A percentile compares a stretch with the other conserved stretches of the same genome.
phyloP scores from a whole-genome alignment of 1,284 basidiomycete genomes.

The Trichosporon sp. region DNA sequence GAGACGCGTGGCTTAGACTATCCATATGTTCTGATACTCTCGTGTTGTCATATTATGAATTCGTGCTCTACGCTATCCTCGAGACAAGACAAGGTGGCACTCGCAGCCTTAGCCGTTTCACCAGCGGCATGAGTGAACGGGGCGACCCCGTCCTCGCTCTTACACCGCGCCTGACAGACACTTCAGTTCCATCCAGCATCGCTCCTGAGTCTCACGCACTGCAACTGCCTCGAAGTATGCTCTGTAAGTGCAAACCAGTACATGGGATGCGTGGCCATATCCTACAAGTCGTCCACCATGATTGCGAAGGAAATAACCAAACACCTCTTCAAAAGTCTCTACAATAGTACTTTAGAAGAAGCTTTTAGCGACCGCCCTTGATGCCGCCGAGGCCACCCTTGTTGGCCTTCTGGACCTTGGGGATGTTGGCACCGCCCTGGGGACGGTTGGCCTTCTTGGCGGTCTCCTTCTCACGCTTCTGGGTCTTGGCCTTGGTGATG shows the following conservation, averaged over 20 bases:
- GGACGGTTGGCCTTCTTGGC: slow-evolving; percentile 74
- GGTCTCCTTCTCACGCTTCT: slow-evolving; percentile 93
- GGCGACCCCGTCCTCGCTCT: no score
- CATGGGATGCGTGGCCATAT: slow-evolving; percentile 23
- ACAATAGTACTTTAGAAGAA: not conserved
- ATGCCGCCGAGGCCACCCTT: no score
- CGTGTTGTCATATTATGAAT: slow-evolving; percentile 2
- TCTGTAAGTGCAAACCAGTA: slow-evolving; percentile 16
- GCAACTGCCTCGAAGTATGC: not conserved
- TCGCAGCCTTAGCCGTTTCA: not conserved
- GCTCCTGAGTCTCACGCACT: no score
- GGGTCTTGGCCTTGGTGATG: slow-evolving; percentile 84
- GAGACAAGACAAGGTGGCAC: no score
- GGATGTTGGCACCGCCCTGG: slow-evolving; percentile 53
- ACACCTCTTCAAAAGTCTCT: slow-evolving; percentile 6
- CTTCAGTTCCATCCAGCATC: no score
- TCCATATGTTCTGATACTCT: not conserved
- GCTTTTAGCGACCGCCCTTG: slow-evolving; percentile 47
- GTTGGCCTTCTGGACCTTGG: slow-evolving; percentile 92
- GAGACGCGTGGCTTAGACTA: slow-evolving; percentile 11
- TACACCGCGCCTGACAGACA: no score
- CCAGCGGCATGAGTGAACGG: not conserved
- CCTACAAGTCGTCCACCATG: slow-evolving; percentile 21
- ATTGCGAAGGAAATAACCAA: slow-evolving; percentile 6
- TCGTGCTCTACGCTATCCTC: no score